These are phyloP conservation scores for Chaetomium strumarium DNA, from an alignment of 2,329 filamentous ascomycete genomes.

Conservation along the genomic window DNA sequence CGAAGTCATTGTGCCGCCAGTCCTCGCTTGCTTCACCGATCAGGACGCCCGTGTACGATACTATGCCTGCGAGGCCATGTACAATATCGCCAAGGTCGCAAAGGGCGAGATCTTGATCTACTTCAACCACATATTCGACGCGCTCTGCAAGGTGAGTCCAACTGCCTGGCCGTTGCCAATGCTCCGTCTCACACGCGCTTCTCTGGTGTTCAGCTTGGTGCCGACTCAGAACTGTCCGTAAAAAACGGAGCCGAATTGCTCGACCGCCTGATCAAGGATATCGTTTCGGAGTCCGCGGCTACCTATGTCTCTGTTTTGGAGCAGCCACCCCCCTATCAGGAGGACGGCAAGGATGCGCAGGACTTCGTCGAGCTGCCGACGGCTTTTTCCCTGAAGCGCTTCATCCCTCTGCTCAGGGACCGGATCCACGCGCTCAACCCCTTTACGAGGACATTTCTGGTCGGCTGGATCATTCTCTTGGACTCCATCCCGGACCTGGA, in stretches of 20 bases:
- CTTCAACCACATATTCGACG: conserved; percentile 98
- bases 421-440: conserved; percentile 92
- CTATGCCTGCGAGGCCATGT: conserved; percentile 99
- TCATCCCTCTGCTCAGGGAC: conserved; percentile 90
- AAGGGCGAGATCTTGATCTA: conserved; percentile 96
- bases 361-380: conserved; percentile 57
- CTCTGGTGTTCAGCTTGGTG: conserved; percentile 64
- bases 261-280: conserved; percentile 91
- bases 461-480: conserved; percentile 90
- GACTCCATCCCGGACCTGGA: conserved; percentile 97
- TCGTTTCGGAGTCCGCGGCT: conserved; percentile 89
- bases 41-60: conserved; percentile 96
- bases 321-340: conserved; percentile 40
- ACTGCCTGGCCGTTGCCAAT: not conserved
- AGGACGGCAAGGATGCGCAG: conserved; percentile 41
- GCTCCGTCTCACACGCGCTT: not conserved
- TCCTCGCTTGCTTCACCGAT: conserved; percentile 94
- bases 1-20: conserved; percentile 89
- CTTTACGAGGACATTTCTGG: conserved; percentile 89
- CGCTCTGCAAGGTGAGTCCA: conserved; percentile 75
- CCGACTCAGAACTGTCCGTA: conserved; percentile 92
- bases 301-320: conserved; percentile 91
- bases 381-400: conserved; percentile 84
- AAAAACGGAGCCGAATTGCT: conserved; percentile 96
- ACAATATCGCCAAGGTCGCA: conserved; percentile 98